Base-by-base conservation (phyloP, 2,329 filamentous ascomycete species). In the Amylocarpus encephaloides region DNA sequence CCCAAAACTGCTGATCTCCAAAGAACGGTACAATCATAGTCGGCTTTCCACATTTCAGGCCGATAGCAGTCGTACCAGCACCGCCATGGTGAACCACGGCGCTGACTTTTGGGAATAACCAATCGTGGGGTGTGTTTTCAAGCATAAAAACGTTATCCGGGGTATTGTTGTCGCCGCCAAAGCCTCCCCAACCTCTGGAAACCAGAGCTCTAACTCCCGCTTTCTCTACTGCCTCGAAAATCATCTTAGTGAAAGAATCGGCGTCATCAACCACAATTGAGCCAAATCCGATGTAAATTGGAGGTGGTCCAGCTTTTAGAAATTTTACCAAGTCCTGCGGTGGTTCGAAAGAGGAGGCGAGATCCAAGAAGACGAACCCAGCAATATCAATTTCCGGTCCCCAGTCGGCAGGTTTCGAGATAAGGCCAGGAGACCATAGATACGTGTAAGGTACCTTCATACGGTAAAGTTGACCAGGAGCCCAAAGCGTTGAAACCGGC, bases 11-110 rank as follows among this genome's bases (percentile, higher is more conserved):
- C 46, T 90, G 86, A 62, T 90, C 86, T 2, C 86, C 86, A 57
- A 90, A 90, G 68, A 90, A 90, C 0, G 86, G 86, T 1, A 90
- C 82, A 22, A 89, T 78, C 78, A 88, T 85, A 5, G 83, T 88
- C 0, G 86, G 86, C 59, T 78, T 79, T 3, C 77, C 86, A 55
- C 78, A 84, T 64, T 85, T 86, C 30, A 90, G 71, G 1, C 84
- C 84, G 42, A 85, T 85, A 1, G 86, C 86, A 0, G 85, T 87
- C 0, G 86, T 90, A 1, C 86, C 86, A 0, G 86, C 86, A 11
- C 86, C 86, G n/a, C 86, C 86, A 55, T 89, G 86, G 53, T 88
- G 86, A 1, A 89, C 79, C 3, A 83, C 83, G 0, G 80, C 83
- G 40, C 71, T 71, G 3, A 88, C 79, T 29, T 73, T 72, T 0